Evolutionary conservation across 2,329 filamentous ascomycete species (phyloP).

Genomic region (Pseudogymnoascus sp.): DNA sequence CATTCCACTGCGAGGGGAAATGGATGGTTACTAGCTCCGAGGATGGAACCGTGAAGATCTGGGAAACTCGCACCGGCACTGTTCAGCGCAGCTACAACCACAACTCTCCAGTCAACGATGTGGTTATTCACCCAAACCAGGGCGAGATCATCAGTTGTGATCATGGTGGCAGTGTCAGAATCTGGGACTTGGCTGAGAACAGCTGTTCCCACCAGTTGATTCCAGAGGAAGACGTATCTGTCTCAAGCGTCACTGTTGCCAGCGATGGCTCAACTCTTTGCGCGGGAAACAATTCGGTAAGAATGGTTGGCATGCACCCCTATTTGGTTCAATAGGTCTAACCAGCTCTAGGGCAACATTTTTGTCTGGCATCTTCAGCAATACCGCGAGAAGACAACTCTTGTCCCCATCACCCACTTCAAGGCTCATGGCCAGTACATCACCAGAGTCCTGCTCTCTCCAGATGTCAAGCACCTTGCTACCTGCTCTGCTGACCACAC

Average conservation of each 20-base stretch:
- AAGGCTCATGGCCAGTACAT: conserved; percentile 66
- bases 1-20: conserved; percentile 97
- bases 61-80: conserved; percentile 79
- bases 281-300: conserved; percentile 82
- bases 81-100: conserved; percentile 93
- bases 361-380: conserved; percentile 96
- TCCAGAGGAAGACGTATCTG: conserved; percentile 87
- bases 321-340: conserved; percentile 13
- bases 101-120: conserved; percentile 84
- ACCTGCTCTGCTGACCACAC: conserved; percentile 72
- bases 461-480: conserved; percentile 65
- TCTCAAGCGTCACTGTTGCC: conserved; percentile 91
- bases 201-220: conserved; percentile 95
- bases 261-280: conserved; percentile 89
- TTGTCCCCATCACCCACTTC: conserved; percentile 65
- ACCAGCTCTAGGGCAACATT: conserved; percentile 66
- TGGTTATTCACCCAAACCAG: conserved; percentile 99
- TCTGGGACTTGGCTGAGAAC: conserved; percentile 96
- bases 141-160: conserved; percentile 97
- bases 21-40: conserved; percentile 99
- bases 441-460: conserved; percentile 64
- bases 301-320: conserved; percentile 19
- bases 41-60: conserved; percentile 94
- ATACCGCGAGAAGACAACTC: conserved; percentile 54
- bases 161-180: conserved; percentile 79